Evolutionary conservation across 148 eudicot species (phyloP).

Genomic region (Amaranthus palmeri): DNA sequence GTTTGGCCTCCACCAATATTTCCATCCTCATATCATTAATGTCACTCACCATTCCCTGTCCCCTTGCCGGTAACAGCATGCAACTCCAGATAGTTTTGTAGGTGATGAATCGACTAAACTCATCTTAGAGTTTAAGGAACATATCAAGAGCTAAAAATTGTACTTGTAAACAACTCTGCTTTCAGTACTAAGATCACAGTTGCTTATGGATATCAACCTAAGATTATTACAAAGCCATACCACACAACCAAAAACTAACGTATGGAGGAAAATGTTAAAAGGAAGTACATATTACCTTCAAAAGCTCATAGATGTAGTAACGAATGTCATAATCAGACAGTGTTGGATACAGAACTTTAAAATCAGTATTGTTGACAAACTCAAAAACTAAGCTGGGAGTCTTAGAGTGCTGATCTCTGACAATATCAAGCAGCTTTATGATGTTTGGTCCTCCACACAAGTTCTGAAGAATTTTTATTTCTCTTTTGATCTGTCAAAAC

Average conservation of each 20-base stretch:
- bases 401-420: constrained; percentile 94
- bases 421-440: constrained; percentile 75
- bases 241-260: not conserved
- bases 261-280: not conserved
- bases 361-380: constrained; percentile 90
- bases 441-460: constrained; percentile 87
- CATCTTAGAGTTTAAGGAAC: not conserved
- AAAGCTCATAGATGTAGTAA: constrained; percentile 93
- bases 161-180: not conserved
- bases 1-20: not conserved
- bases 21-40: not conserved
- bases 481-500: constrained; percentile 75
- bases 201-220: not conserved
- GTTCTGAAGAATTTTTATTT: constrained; percentile 90
- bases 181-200: not conserved
- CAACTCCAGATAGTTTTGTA: not conserved
- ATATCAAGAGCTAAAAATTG: not conserved
- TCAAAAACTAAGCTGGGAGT: constrained; percentile 96
- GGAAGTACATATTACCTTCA: constrained; percentile 49
- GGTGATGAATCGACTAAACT: not conserved
- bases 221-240: not conserved
- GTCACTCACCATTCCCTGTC: not conserved
- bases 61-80: not conserved
- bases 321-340: constrained; percentile 93
- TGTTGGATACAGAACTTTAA: constrained; percentile 89